Evolutionary conservation across 148 eudicot species (phyloP), one percentile per base, ranked within the genome.

Genomic region (Silene uniflora): DNA sequence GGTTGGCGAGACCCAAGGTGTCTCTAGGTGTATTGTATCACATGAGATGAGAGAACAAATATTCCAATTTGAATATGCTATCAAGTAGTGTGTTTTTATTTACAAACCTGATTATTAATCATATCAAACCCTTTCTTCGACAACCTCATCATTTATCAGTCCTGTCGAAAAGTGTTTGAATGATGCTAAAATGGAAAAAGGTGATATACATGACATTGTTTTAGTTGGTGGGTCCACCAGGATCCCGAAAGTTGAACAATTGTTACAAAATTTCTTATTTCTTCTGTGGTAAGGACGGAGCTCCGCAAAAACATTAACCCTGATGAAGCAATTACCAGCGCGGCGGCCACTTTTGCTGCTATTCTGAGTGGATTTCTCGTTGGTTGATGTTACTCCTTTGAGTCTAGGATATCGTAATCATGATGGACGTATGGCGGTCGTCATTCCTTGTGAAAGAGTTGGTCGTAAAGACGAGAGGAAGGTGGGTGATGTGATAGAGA

Each of bases 331-430:
- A 65, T 72, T 32, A 65, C 75, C 3, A 9, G 13, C 27, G 75
- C 65, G 19, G 75, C 75, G 32, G 44, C 75, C 25, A 32, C 58
- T 7, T 24, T 27, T 27, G 65, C 75, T 58, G 54, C 75, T 5
- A 3, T 56, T 9, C 16, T 72, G 16, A 25, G 22, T 32, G 75
- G 65, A 72, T 24, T 5, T 29, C 8, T 21, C 11, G 8, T 19
- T 73, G 44, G 29, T 39, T 7, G 75, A 73, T 73, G 75, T 73
- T 13, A 59, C 75, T 55, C 75, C 65, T 3, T 32, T 73, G 58
- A 58, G 67, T 6, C 16, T 73, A 59, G 66, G 76, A 10, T 0
- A 0, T 5, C 5, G 6, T 5, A 4, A 16, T 19, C 1, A 1
- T 19, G 2, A 1, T 13, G 19, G 55, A 10, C 0, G 7, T 4